phyloP scores from a whole-genome alignment of 495 filamentous ascomycete species.

The Penicillium simplicissimum region DNA sequence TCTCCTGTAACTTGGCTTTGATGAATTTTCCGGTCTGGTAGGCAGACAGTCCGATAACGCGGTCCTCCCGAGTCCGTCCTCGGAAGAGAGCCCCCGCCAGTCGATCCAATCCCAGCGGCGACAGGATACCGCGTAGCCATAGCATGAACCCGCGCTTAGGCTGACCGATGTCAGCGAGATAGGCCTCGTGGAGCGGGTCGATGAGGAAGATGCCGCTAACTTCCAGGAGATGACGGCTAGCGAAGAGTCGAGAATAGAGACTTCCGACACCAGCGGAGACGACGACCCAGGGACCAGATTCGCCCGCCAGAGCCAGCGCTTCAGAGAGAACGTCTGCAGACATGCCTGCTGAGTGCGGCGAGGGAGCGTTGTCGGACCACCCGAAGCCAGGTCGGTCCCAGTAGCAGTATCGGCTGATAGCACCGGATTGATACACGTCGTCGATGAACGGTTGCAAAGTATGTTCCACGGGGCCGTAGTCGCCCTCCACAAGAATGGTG shows the following conservation, averaged over 20 bases:
- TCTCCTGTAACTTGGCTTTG: constrained; percentile 91
- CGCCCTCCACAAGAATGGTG: constrained; percentile 83
- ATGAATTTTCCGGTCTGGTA: constrained; percentile 80
- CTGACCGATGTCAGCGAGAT: constrained; percentile 63
- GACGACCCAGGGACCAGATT: constrained; percentile 80
- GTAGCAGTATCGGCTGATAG: constrained; percentile 87
- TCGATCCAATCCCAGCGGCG: constrained; percentile 81
- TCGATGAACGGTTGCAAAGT: constrained; percentile 67
- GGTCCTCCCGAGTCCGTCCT: constrained; percentile 77
- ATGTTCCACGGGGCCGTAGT: constrained; percentile 74
- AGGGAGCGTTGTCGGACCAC: constrained; percentile 93
- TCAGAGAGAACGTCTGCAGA: constrained; percentile 82
- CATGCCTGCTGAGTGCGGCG: constrained; percentile 89
- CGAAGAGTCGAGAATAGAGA: constrained; percentile 87
- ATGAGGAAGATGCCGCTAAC: constrained; percentile 80
- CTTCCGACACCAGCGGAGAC: constrained; percentile 75
- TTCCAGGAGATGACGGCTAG: constrained; percentile 70
- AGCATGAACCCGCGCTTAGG: constrained; percentile 75
- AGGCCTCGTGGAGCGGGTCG: constrained; percentile 83
- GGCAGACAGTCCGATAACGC: constrained; percentile 73
- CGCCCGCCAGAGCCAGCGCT: constrained; percentile 75
- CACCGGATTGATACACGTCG: constrained; percentile 66
- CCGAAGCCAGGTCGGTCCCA: constrained; percentile 89
- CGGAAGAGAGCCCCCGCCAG: constrained; percentile 75
- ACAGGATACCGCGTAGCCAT: constrained; percentile 82